Percentiles rank a stretch among this genome's conserved stretches.
Conservation (phyloP, 148 eudicot species). For the Vaccinium myrtillus region DNA sequence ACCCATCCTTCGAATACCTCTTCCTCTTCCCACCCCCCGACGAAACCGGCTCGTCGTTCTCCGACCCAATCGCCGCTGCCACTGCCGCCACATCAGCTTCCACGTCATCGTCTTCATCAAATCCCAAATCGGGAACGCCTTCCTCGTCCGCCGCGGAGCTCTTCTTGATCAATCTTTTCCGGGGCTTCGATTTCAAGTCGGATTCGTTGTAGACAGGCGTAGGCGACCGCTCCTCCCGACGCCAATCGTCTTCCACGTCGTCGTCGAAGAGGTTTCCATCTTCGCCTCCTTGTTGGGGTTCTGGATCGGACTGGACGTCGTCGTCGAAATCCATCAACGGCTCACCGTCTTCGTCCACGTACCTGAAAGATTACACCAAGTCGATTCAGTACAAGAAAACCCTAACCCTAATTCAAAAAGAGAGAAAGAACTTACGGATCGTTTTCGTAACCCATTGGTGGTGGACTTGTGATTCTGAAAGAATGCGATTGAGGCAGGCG, state of each 20-base stretch:
- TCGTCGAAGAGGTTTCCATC: conserved; percentile 34
- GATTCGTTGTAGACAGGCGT: conserved; percentile 40
- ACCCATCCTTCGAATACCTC: conserved; percentile 31
- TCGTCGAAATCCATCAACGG: conserved; percentile 68
- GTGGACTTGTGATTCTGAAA: not conserved
- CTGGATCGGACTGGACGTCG: conserved; percentile 64
- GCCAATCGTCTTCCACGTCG: conserved; percentile 43
- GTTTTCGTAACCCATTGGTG: conserved; percentile 50
- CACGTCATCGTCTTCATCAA: conserved; percentile 55
- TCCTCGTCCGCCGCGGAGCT: conserved; percentile 24
- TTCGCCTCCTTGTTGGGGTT: conserved; percentile 28
- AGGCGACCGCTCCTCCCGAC: conserved; percentile 47
- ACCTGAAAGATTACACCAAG: conserved; percentile 33
- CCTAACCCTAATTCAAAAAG: conserved; percentile 25
- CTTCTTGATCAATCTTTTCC: conserved; percentile 75
- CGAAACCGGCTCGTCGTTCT: conserved; percentile 21
- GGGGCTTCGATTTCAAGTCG: conserved; percentile 41
- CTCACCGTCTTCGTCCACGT: conserved; percentile 84
- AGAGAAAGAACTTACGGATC: conserved; percentile 49
- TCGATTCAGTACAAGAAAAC: conserved; percentile 32
- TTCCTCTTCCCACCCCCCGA: conserved; percentile 57
- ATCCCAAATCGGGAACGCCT: conserved; percentile 44
- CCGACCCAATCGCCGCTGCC: conserved; percentile 37
- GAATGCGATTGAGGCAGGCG: not conserved
- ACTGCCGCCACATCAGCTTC: conserved; percentile 19